phyloP scores from a whole-genome alignment of 352 stramenopile genomes.

The Globisporangium perplexum region DNA sequence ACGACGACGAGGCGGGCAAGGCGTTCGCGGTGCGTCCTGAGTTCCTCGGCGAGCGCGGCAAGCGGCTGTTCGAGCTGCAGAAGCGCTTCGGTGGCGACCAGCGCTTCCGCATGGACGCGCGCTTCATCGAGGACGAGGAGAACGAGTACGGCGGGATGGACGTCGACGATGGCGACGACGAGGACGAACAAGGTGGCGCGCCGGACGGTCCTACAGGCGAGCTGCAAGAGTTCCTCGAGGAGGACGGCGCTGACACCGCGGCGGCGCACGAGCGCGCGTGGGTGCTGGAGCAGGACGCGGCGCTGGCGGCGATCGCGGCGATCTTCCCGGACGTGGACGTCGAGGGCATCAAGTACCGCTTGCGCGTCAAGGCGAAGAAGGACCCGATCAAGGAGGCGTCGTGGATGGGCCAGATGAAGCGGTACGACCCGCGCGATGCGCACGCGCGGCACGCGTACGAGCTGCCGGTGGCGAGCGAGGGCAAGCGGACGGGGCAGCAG shows the following conservation, averaged over 20 bases:
- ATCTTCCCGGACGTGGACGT: conserved; percentile 70
- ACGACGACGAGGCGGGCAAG: conserved; percentile 27
- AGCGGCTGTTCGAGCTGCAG: conserved; percentile 78
- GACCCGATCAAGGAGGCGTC: conserved; percentile 64
- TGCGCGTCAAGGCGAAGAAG: conserved; percentile 41
- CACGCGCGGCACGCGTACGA: conserved; percentile 45
- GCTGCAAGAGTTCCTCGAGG: conserved; percentile 45
- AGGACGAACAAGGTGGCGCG: conserved; percentile 5
- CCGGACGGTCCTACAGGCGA: conserved; percentile 16
- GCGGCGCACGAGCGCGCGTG: conserved; percentile 35
- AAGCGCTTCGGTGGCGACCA: conserved; percentile 74
- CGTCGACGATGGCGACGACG: conserved; percentile 19
- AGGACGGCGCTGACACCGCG: conserved; percentile 29
- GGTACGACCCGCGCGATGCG: conserved; percentile 55
- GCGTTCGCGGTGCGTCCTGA: conserved; percentile 64
- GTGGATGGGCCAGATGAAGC: conserved; percentile 74
- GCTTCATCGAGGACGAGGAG: conserved; percentile 64
- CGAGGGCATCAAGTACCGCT: conserved; percentile 44
- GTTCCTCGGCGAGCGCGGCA: conserved; percentile 61
- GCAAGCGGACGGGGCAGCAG: not conserved
- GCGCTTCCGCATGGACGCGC: conserved; percentile 71
- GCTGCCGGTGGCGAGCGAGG: conserved; percentile 25
- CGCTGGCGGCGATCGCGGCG: conserved; percentile 44
- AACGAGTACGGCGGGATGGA: conserved; percentile 53
- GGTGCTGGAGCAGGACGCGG: conserved; percentile 39